Evolutionary conservation across 2,329 filamentous ascomycete species (phyloP), one percentile per base, ranked within the genome.

Genomic region (Paraphaeosphaeria sporulosa): DNA sequence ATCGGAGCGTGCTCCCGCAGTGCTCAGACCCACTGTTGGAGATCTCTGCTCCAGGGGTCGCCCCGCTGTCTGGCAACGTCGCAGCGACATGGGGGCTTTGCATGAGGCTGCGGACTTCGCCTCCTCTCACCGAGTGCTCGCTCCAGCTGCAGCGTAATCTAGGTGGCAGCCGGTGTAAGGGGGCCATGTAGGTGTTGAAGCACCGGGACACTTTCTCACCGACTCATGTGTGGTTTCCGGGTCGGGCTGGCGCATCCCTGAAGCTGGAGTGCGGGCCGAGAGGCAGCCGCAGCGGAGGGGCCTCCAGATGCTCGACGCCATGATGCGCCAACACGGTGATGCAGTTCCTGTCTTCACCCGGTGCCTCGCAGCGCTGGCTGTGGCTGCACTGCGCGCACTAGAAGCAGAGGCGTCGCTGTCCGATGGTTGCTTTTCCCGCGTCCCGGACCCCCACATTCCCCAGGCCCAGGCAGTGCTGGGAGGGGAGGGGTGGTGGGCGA

Each of bases 61-160:
- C 59, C 67, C 63, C 66, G 67, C 67, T 40, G 32, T 25, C 15
- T 32, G 27, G 10, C 48, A 32, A 27, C 25, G 25, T 27, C 30
- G 30, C 30, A 32, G 30, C 30, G 30, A 32, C 30, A 43, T 38
- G 50, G 50, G 69, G 62, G 67, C 62, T 66, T 62, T 62, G 60
- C 59, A 65, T 32, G 30, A 65, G 64, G 65, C 64, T 59, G 57
- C 58, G 60, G 67, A 48, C 25, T 13, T n/a, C 2, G 58, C 60
- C 57, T 32, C 30, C 5, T 32, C 30, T 32, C 30, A 51, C 50
- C 64, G 62, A 59, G 59, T 63, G 61, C 47, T 49, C 55, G 49
- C 38, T 32, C 30, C 7, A n/a, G n/a, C 38, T 40, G 38, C 38
- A 40, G 38, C 17, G 15, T n/a, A 40, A 40, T n/a, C 17, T 40